These are phyloP conservation scores for Phytophthora pisi DNA, from an alignment of 352 stramenopile genomes.

Conservation along the genomic window DNA sequence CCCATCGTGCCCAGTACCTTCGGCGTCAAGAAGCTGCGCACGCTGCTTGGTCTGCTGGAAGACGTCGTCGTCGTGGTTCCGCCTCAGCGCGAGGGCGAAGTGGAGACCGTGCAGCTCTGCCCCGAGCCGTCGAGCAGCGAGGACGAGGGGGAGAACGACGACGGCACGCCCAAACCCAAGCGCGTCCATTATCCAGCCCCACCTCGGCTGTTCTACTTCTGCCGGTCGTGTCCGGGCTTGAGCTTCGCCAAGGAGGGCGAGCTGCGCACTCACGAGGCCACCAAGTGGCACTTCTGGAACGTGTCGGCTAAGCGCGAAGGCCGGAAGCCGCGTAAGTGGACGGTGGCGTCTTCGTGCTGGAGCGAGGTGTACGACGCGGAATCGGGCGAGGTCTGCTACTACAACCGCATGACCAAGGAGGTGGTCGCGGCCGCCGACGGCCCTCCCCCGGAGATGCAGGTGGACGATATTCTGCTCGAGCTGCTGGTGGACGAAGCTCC, in stretches of 20 bases:
- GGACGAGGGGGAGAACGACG: slow-evolving; percentile 28
- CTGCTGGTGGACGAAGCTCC: slow-evolving; percentile 44
- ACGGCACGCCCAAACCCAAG: slow-evolving; percentile 18
- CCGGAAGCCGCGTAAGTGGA: slow-evolving; percentile 52
- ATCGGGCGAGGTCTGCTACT: slow-evolving; percentile 68
- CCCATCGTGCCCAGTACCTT: slow-evolving; percentile 54
- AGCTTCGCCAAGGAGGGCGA: slow-evolving; percentile 69
- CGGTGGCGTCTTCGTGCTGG: slow-evolving; percentile 70
- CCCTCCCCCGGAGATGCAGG: slow-evolving; percentile 68
- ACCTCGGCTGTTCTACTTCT: slow-evolving; percentile 60
- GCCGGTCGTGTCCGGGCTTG: slow-evolving; percentile 65
- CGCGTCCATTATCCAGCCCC: slow-evolving; percentile 37
- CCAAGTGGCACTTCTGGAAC: slow-evolving; percentile 88
- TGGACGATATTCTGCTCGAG: slow-evolving; percentile 72
- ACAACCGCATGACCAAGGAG: slow-evolving; percentile 74
- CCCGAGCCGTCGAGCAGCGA: slow-evolving; percentile 42
- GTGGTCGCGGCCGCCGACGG: slow-evolving; percentile 54
- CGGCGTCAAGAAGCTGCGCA: slow-evolving; percentile 83
- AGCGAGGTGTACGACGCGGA: slow-evolving; percentile 72
- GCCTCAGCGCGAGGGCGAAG: slow-evolving; percentile 51
- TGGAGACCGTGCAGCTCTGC: slow-evolving; percentile 70
- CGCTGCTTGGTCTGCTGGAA: slow-evolving; percentile 58
- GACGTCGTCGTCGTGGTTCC: slow-evolving; percentile 59
- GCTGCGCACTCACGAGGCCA: slow-evolving; percentile 64
- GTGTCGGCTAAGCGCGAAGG: slow-evolving; percentile 43